phyloP scores from a whole-genome alignment of 2,329 filamentous ascomycete genomes.

The Verticillium zaregamsianum region DNA sequence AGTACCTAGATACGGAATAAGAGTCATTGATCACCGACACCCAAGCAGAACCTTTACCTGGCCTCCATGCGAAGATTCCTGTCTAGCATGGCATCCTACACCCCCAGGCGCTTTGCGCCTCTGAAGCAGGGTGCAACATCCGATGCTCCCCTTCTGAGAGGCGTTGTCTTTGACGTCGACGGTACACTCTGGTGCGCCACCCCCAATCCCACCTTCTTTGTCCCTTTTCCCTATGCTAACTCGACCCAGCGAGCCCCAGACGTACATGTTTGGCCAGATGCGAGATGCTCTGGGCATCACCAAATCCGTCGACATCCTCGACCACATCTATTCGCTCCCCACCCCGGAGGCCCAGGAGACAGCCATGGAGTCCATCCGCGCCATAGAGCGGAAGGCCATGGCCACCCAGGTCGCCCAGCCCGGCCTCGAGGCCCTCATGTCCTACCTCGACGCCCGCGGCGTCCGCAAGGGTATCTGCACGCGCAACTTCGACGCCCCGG shows the following conservation, averaged over 20 bases:
- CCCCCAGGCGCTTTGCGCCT: conserved; percentile 51
- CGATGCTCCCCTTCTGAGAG: conserved; percentile 44
- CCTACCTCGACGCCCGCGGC: conserved; percentile 65
- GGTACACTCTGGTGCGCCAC: conserved; percentile 79
- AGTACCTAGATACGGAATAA: neutral
- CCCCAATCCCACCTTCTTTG: neutral
- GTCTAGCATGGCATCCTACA: conserved; percentile 36
- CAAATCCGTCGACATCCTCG: conserved; percentile 76
- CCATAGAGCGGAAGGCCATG: conserved; percentile 82
- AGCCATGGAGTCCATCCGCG: conserved; percentile 70
- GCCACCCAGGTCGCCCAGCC: conserved; percentile 73
- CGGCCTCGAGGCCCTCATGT: conserved; percentile 74
- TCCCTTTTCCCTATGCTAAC: neutral
- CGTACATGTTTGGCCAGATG: conserved; percentile 95
- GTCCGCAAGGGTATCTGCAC: conserved; percentile 86
- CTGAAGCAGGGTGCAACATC: conserved; percentile 33
- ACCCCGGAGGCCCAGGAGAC: conserved; percentile 48
- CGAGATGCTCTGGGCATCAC: conserved; percentile 67
- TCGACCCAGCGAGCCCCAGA: conserved; percentile 72
- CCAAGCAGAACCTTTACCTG: neutral
- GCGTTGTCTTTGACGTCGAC: conserved; percentile 87
- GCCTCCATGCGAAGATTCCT: conserved; percentile 26
- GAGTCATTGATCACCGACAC: neutral
- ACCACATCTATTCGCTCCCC: conserved; percentile 76
- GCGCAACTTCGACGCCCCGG: conserved; percentile 83